Evolutionary conservation across 2,329 filamentous ascomycete genomes (phyloP).

Genomic region (Penicillium sp.): DNA sequence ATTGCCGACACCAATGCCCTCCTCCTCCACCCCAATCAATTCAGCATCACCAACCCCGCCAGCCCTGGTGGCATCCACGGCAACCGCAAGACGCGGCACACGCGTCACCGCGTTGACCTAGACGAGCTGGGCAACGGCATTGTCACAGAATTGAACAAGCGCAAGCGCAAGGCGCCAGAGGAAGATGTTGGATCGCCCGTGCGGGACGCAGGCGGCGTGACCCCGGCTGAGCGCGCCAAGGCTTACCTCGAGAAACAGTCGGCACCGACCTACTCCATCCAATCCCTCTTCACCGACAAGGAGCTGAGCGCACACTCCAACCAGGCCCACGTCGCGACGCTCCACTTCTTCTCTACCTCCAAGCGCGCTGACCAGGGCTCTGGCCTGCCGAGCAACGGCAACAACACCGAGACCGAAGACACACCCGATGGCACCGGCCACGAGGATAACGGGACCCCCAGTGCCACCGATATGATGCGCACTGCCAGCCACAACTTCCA

Average conservation of each 20-base stretch:
- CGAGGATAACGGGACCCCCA: conserved; percentile 45
- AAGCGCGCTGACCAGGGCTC: conserved; percentile 46
- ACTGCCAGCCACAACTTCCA: conserved; percentile 59
- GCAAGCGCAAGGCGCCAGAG: conserved; percentile 62
- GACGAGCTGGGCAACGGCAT: conserved; percentile 55
- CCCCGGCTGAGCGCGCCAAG: conserved; percentile 56
- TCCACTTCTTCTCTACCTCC: conserved; percentile 61
- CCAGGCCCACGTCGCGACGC: conserved; percentile 61
- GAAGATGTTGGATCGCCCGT: conserved; percentile 62
- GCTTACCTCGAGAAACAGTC: conserved; percentile 59
- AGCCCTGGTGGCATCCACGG: conserved; percentile 63
- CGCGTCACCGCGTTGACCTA: conserved; percentile 58
- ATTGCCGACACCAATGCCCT: conserved; percentile 67
- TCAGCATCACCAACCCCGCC: conserved; percentile 65
- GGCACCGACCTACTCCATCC: conserved; percentile 61
- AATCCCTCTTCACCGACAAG: conserved; percentile 68
- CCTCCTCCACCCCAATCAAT: conserved; percentile 66
- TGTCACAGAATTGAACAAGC: conserved; percentile 52
- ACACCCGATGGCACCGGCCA: conserved; percentile 40
- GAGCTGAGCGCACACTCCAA: conserved; percentile 65
- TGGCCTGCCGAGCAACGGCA: conserved; percentile 41
- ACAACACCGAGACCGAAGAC: conserved; percentile 47
- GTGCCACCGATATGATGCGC: conserved; percentile 61
- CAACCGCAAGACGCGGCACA: conserved; percentile 65
- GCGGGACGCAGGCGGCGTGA: conserved; percentile 51